Evolutionary conservation across 306 rosid species (phyloP), one percentile per base, ranked within the genome.

Genomic region (Comarum palustre): DNA sequence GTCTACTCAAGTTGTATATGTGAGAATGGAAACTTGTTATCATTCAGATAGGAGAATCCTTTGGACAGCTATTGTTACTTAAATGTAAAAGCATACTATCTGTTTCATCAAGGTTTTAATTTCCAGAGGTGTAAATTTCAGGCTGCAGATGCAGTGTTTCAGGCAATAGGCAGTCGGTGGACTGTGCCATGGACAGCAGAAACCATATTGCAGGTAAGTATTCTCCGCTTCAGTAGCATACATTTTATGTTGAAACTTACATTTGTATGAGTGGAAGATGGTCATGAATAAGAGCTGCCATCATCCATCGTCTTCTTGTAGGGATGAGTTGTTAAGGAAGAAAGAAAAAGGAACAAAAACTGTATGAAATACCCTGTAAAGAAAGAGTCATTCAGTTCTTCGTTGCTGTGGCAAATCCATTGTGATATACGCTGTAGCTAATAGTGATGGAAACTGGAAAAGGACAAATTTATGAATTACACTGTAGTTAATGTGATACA

Each of bases 131-230:
- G 16, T 27, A 41, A 69, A 52, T 77, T 81, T 80, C 94, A 92
- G 97, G 86, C 75, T 66, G 84, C 88, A 51, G 83, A 80, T 74
- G 81, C 86, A 60, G 77, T 73, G 58, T 72, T 66, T 65, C 81
- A 77, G 75, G 90, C 82, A 65, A 69, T 91, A 76, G 95, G 92
- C 43, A 39, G 81, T 55, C 83, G 78, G 52, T 95, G 99, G 99
- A 84, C 84, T 79, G 97, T 94, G 77, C 97, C 99, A 12, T 94
- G 99, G 97, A 78, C 82, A 52, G 96, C 89, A 39, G 81, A 86
- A 81, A 95, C 97, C 79, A 95, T 95, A 83, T 51, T 95, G 68
- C 95, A 87, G 84, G 98, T 86, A 80, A 80, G 89, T 71, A 31
- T 39, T 70, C 71, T 71, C 74, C 54, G 39, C 50, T 68, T 45